Evolutionary conservation across 371 early-diverging fungal species (phyloP), one percentile per base, ranked within the genome.

Genomic region (Circinella umbellata): DNA sequence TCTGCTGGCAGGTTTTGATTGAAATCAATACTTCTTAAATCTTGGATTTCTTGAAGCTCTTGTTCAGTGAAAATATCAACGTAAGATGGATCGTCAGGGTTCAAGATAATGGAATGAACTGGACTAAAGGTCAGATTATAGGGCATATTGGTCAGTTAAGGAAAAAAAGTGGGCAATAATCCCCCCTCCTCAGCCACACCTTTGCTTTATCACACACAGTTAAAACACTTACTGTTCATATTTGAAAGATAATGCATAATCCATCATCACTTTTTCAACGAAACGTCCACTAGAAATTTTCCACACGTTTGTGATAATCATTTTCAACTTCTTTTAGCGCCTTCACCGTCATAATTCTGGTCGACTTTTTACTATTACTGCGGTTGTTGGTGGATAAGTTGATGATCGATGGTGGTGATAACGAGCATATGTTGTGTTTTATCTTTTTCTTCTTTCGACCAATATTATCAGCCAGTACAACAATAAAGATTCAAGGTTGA

Each of bases 151-250:
- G 49, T 49, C 49, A 49, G 49, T 49, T 49, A 49, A 49, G 49
- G 49, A n/a, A 49, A 49, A 49, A 49, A 4, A 49, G 49, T 49
- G 49, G 49, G 49, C 49, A 49, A 49, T 49, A 49, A 49, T 8
- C 49, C 49, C 49, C 14, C 49, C 49, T 14, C 49, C 14, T 8
- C 15, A 8, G 4, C 10, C 49, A 11, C 49, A 5, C 49, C 49
- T 49, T 49, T 49, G 49, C 49, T 49, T 49, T 9, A 49, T 49
- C 49, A 49, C n/a, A 49, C 49, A 49, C 49, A 15, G 49, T 49
- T 49, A 49, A 49, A 49, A 49, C 49, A 49, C 57, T 55, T 9
- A 55, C 57, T 55, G 57, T 35, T 55, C 57, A 35, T 55, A 55
- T 35, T 55, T 55, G 4, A 55, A 55, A 55, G 34, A 18, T 55